These are phyloP conservation scores for Juncus inflexus DNA, from an alignment of 176 grass and related monocot species.

Conservation along the genomic window DNA sequence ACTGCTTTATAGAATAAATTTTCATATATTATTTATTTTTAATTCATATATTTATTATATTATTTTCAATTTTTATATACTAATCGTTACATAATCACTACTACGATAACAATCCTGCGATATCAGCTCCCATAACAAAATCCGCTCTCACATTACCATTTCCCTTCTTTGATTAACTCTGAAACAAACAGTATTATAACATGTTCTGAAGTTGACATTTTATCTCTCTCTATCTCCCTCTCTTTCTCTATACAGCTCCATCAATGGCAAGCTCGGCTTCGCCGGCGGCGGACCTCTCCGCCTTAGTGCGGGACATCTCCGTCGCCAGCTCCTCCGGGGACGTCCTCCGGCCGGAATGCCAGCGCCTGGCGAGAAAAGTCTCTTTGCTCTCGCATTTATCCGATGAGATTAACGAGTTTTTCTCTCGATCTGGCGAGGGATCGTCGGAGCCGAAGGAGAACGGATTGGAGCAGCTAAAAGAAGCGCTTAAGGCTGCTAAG, in stretches of 20 bases:
- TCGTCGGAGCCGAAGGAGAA: constrained; percentile 15
- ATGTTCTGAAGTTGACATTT: constrained; percentile 35
- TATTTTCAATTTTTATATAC: too few relatives aligned
- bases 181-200: not conserved
- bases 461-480: constrained; percentile 47
- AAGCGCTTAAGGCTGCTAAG: constrained; percentile 58
- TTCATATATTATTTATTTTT: too few relatives aligned
- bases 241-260: constrained; percentile 16
- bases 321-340: constrained; percentile 27
- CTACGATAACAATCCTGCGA: too few relatives aligned
- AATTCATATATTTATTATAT: too few relatives aligned
- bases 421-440: constrained; percentile 26
- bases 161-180: constrained; percentile 8
- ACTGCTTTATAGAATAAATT: too few relatives aligned
- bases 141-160: constrained; percentile 30
- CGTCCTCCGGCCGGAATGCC: constrained; percentile 60
- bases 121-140: too few relatives aligned
- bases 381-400: constrained; percentile 78
- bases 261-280: constrained; percentile 37
- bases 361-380: constrained; percentile 70
- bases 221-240: not conserved
- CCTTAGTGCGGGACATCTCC: constrained; percentile 21
- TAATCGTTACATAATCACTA: too few relatives aligned
- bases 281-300: constrained; percentile 49
- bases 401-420: constrained; percentile 51